phyloP scores from a whole-genome alignment of 108 stramenopile genomes.

The Tribonema minus region DNA sequence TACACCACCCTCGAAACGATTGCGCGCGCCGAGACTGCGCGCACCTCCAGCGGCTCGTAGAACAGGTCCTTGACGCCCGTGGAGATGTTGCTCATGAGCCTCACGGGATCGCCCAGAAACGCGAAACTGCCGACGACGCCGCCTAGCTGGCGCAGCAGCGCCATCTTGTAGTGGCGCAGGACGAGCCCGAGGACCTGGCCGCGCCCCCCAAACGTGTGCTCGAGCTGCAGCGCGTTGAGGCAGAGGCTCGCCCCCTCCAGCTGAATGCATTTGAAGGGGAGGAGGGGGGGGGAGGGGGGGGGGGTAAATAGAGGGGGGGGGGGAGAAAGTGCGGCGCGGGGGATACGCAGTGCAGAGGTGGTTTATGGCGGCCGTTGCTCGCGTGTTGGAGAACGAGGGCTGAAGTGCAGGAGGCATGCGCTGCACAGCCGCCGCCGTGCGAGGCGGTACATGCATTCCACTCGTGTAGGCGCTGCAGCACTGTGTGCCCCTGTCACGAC shows the following conservation, averaged over 20 bases:
- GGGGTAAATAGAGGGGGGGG: not conserved
- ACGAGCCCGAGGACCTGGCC: conserved; percentile 13
- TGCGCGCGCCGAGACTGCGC: too few species aligned
- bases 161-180: conserved; percentile 42
- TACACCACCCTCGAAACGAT: too few species aligned
- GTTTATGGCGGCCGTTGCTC: too few species aligned
- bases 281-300: not conserved
- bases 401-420: too few species aligned
- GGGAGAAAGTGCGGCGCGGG: too few species aligned
- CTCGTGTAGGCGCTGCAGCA: too few species aligned
- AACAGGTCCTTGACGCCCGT: conserved; percentile 48
- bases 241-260: conserved; percentile 8
- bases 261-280: not conserved
- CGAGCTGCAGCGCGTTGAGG: conserved; percentile 37
- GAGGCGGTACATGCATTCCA: too few species aligned
- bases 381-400: too few species aligned
- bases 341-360: not conserved
- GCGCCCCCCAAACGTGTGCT: conserved; percentile 39
- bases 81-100: conserved; percentile 35
- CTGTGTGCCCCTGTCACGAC: too few species aligned
- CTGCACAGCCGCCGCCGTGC: too few species aligned
- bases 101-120: conserved; percentile 45
- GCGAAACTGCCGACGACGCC: conserved; percentile 43
- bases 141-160: conserved; percentile 23
- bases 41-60: conserved; percentile 39